Conservation (phyloP, 805 yeast species). For the Sugiyamaella smithiae region DNA sequence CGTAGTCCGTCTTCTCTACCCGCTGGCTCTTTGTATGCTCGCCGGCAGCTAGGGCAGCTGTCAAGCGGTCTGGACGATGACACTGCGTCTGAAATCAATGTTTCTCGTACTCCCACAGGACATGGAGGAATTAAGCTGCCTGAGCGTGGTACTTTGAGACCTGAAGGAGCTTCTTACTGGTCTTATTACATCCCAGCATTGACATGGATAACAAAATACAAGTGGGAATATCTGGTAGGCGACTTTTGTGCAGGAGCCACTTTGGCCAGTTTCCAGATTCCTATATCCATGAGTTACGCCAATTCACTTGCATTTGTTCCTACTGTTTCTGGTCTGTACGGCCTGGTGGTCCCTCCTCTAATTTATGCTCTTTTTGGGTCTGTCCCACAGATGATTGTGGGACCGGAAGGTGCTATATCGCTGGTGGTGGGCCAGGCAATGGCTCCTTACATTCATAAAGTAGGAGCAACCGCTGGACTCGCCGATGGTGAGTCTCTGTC, state of each 20-base stretch:
- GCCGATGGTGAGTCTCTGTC: slow-evolving; percentile 29
- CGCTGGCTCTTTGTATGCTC: slow-evolving; percentile 1
- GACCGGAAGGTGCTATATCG: slow-evolving; percentile 88
- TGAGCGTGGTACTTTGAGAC: slow-evolving; percentile 1
- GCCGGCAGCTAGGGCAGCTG: not conserved
- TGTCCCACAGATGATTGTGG: slow-evolving; percentile 86
- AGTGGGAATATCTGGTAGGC: slow-evolving; percentile 40
- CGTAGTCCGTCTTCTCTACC: not conserved
- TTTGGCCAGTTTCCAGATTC: slow-evolving; percentile 87
- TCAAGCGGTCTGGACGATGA: not conserved
- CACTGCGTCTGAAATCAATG: not conserved
- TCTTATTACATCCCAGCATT: slow-evolving; percentile 55
- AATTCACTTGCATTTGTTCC: slow-evolving; percentile 82
- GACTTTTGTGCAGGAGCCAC: slow-evolving; percentile 85
- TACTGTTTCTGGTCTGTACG: slow-evolving; percentile 73
- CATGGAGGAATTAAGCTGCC: slow-evolving; percentile 3
- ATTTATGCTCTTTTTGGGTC: slow-evolving; percentile 76
- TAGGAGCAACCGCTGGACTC: slow-evolving; percentile 4
- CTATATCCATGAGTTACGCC: slow-evolving; percentile 80
- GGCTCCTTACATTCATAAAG: slow-evolving; percentile 44
- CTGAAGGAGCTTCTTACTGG: slow-evolving; percentile 30
- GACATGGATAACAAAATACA: slow-evolving; percentile 52
- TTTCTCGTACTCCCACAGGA: not conserved
- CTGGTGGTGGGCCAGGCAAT: slow-evolving; percentile 78
- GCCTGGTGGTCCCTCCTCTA: slow-evolving; percentile 74